Evolutionary conservation across 176 grass and related monocot genomes (phyloP).

Genomic region (Oropetium thomaeum): DNA sequence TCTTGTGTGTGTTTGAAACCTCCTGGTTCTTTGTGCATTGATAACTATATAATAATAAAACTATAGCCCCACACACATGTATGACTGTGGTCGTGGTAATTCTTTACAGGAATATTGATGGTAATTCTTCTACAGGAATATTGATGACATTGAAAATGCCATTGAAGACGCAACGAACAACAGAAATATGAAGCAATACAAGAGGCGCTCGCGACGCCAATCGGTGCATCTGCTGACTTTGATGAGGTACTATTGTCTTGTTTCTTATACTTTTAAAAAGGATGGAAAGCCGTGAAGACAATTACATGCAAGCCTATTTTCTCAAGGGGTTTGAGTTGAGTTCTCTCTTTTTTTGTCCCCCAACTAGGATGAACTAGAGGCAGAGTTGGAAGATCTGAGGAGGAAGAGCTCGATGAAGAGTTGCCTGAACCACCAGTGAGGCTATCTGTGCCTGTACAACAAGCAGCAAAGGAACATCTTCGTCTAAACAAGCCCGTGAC

Average conservation of each 20-base stretch:
- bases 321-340: neutral
- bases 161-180: conserved; percentile 46
- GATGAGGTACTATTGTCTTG: conserved; percentile 43
- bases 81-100: too few species aligned
- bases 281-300: neutral
- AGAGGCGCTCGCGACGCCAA: conserved; percentile 44
- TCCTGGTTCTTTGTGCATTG: neutral
- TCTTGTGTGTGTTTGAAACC: neutral
- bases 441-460: neutral
- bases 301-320: neutral
- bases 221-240: conserved; percentile 52
- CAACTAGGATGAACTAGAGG: conserved; percentile 60
- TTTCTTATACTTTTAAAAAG: neutral
- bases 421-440: conserved; percentile 30
- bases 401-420: conserved; percentile 37
- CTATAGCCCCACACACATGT: neutral
- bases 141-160: conserved; percentile 60
- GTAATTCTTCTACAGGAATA: conserved; percentile 34
- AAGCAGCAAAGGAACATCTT: neutral
- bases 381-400: conserved; percentile 71
- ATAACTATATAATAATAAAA: neutral
- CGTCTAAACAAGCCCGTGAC: conserved; percentile 26
- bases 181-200: conserved; percentile 70
- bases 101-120: too few species aligned
- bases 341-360: neutral